Conservation (phyloP, 768 basidiomycete species). For the Agrocybe praecox region DNA sequence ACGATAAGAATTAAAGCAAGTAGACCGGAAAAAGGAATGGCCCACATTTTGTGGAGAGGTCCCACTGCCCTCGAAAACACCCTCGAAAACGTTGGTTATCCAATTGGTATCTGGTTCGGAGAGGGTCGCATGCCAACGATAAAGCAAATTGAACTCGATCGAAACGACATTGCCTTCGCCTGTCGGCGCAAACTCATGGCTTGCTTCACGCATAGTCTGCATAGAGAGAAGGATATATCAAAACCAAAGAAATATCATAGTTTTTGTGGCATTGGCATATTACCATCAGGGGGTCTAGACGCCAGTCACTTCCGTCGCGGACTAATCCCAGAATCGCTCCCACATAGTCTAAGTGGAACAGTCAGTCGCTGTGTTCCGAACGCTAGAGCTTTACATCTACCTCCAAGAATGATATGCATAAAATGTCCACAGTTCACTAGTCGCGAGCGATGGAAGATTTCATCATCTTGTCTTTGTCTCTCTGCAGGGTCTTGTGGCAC, state of each 20-base stretch:
- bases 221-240: neutral
- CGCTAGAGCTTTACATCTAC: slow-evolving; percentile 22
- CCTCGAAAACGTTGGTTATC: slow-evolving; percentile 45
- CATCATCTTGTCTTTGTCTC: slow-evolving; percentile 61
- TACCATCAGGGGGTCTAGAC: slow-evolving; percentile 69
- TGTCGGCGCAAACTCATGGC: slow-evolving; percentile 57
- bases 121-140: slow-evolving; percentile 69
- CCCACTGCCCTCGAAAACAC: slow-evolving; percentile 42
- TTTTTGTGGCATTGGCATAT: slow-evolving; percentile 10
- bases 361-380: neutral
- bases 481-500: slow-evolving; percentile 20
- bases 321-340: slow-evolving; percentile 72
- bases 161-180: slow-evolving; percentile 80
- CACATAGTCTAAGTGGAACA: slow-evolving; percentile 56
- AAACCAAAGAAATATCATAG: neutral
- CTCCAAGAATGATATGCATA: slow-evolving; percentile 67
- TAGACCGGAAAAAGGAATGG: neutral
- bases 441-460: slow-evolving; percentile 74
- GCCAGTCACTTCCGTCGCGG: slow-evolving; percentile 66
- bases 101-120: slow-evolving; percentile 57
- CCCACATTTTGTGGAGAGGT: slow-evolving; percentile 30
- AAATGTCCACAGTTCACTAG: slow-evolving; percentile 76
- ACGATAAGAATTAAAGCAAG: too few species aligned
- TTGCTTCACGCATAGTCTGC: slow-evolving; percentile 50
- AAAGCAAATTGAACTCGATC: slow-evolving; percentile 71